phyloP scores from a whole-genome alignment of 306 rosid genomes.

The Trifolium fragiferum region DNA sequence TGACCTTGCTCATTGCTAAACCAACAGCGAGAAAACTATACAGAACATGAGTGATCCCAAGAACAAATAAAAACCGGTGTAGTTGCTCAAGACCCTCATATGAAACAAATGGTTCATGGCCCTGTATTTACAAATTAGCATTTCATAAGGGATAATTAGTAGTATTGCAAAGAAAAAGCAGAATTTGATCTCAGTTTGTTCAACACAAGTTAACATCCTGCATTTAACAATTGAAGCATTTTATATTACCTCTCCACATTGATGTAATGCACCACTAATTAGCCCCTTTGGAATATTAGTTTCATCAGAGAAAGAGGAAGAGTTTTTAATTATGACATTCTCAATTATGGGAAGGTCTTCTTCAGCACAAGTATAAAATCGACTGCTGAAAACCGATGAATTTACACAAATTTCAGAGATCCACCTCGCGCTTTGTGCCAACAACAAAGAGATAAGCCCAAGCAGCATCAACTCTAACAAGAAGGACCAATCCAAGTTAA shows the following conservation, averaged over 20 bases:
- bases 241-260: constrained; percentile 71
- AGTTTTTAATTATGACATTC: constrained; percentile 45
- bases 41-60: constrained; percentile 91
- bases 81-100: constrained; percentile 96
- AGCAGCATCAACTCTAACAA: constrained; percentile 93
- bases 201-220: constrained; percentile 1
- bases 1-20: constrained; percentile 93
- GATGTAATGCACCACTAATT: constrained; percentile 49
- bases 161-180: neutral
- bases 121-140: constrained; percentile 58
- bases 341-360: constrained; percentile 50
- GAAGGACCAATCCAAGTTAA: constrained; percentile 39
- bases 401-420: constrained; percentile 89
- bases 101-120: constrained; percentile 95
- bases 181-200: constrained; percentile 23
- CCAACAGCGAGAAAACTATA: constrained; percentile 94
- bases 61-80: constrained; percentile 91
- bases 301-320: constrained; percentile 52
- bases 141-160: constrained; percentile 15
- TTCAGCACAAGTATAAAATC: constrained; percentile 77
- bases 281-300: constrained; percentile 50
- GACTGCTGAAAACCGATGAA: constrained; percentile 78
- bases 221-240: constrained; percentile 5
- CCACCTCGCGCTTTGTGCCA: constrained; percentile 91
- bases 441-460: constrained; percentile 87